Base-by-base conservation (phyloP, 2,329 filamentous ascomycete genomes). In the Ambrosiella cleistominuta region DNA sequence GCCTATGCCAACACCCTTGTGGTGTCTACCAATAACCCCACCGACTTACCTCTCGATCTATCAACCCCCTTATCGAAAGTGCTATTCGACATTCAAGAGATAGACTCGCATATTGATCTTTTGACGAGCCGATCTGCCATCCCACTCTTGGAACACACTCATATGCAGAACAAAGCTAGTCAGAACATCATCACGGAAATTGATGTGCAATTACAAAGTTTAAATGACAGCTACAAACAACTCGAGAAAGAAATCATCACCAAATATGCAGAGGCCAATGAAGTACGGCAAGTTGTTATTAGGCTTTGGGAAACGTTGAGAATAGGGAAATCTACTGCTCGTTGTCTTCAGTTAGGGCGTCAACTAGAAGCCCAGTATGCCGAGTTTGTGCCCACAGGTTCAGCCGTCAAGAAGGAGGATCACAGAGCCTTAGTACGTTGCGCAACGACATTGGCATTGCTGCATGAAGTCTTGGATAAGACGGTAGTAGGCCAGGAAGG, bases 1-100 rank as follows among this genome's bases (percentile, higher is more conserved):
- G 72, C 78, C 13, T 96, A 97, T 67, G 91, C 93, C 65, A 96
- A 97, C 69, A 80, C 81, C 35, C 82, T 98, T 60, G 86, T 97
- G 54, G 81, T 90, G 59, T 78, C 83, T 44, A 97, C 91, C 58
- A 97, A 97, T 74, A 95, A 96, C 71, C 78, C 88, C 60, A 87
- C 85, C 64, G 93, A 97, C 71, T 84, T 84, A 1, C 86, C 88
- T 6, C 80, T 97, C 65, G 93, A 98, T 69, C 85, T 98, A 59
- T 91, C 89, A 5, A 97, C 93, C 13, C 91, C 93, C 2, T 78
- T 98, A 53, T 95, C 90, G 4, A 82, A 88, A 57, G 90, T 96
- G 4, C 81, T 97, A 6, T 98, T 98, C 71, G 93, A 98, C 70
- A 84, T 93, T 2, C 93, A 97, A 68, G 93, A 97, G 70, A 85